phyloP scores from a whole-genome alignment of 345 rosid genomes.

The Aurinia saxatilis region DNA sequence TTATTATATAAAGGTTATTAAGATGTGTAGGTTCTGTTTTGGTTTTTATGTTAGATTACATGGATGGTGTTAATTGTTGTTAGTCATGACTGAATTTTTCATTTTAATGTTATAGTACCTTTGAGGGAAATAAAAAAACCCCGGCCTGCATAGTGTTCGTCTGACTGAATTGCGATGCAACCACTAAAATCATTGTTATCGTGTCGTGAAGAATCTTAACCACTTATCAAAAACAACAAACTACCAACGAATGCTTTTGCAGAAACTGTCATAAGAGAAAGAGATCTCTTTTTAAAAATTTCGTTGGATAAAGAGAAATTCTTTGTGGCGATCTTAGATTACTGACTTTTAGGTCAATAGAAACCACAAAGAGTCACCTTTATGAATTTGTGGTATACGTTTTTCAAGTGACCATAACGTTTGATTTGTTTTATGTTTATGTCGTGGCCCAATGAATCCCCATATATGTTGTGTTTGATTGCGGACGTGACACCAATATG shows the following conservation, averaged over 20 bases:
- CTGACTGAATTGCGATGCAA: neutral
- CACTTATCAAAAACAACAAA: neutral
- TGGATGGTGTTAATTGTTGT: too few species aligned
- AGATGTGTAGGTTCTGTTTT: too few species aligned
- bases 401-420: conserved; percentile 8
- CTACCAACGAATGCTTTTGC: neutral
- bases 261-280: neutral
- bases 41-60: too few species aligned
- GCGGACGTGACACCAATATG: conserved; percentile 14
- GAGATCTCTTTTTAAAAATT: too few species aligned
- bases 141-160: too few species aligned
- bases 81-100: too few species aligned
- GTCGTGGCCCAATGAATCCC: conserved; percentile 11
- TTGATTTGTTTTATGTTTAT: neutral
- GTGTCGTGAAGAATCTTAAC: neutral
- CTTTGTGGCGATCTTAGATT: neutral
- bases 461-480: neutral
- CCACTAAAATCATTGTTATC: neutral
- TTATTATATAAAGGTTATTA: too few species aligned
- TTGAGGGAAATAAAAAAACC: too few species aligned
- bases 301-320: neutral
- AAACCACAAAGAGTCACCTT: conserved; percentile 4
- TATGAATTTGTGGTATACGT: conserved; percentile 5
- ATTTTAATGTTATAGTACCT: too few species aligned
- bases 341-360: neutral